Evolutionary conservation across 768 basidiomycete genomes (phyloP).

Genomic region (Suillus luteus): DNA sequence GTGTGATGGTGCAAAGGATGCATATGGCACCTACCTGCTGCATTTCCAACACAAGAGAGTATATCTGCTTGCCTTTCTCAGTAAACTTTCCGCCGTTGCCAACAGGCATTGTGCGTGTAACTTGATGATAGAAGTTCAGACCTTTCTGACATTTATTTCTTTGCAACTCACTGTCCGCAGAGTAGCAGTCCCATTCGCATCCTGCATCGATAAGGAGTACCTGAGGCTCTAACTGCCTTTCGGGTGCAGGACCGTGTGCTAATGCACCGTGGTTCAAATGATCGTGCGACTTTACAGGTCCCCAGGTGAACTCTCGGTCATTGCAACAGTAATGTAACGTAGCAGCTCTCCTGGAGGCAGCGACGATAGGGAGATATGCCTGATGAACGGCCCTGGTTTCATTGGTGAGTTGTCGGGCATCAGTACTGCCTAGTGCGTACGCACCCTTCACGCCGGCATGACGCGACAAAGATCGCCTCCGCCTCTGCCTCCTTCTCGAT

Average conservation of each 20-base stretch:
- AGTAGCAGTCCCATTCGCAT: constrained; percentile 81
- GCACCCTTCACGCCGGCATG: constrained; percentile 86
- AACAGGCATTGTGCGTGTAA: constrained; percentile 86
- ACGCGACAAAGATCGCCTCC: constrained; percentile 90
- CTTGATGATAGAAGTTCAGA: constrained; percentile 49
- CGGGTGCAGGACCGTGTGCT: constrained; percentile 36
- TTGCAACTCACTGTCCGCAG: constrained; percentile 53
- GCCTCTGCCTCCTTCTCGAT: constrained; percentile 93
- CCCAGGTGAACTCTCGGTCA: constrained; percentile 84
- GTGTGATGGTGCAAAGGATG: not conserved
- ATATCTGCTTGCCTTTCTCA: constrained; percentile 76
- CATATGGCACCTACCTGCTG: constrained; percentile 57
- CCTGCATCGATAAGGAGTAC: constrained; percentile 94
- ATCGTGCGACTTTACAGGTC: constrained; percentile 61
- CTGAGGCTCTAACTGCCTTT: constrained; percentile 55
- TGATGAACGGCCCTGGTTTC: constrained; percentile 70
- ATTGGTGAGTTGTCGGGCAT: constrained; percentile 2
- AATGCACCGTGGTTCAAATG: constrained; percentile 54
- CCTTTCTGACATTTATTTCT: not conserved
- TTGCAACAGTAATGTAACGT: constrained; percentile 97
- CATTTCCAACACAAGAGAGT: constrained; percentile 88
- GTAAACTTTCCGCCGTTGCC: constrained; percentile 93
- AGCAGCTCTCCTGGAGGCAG: constrained; percentile 81
- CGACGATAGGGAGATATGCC: constrained; percentile 92
- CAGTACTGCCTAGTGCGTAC: constrained; percentile 23